Base-by-base conservation (phyloP, 1,139 yeast species). In the Suhomyces bokatorum region DNA sequence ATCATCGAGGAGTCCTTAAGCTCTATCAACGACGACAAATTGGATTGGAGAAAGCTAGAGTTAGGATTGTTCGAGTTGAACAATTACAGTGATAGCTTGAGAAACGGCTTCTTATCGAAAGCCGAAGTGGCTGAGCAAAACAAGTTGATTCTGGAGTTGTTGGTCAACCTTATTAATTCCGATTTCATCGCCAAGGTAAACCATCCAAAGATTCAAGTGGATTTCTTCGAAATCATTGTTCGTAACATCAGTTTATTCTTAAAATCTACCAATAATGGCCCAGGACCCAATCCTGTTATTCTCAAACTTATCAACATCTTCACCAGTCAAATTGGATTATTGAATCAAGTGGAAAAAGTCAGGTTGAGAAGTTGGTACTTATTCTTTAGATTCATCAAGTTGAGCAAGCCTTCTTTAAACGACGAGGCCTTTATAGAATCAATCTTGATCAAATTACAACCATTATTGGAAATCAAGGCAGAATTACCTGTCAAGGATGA, bases 351-450 rank as follows among this genome's bases (percentile, higher is more conserved):
- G 51, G 85, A 80, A 47, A 83, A 81, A 51, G 97, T 91, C 10
- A 82, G 91, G 56, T 75, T 83, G 47, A 81, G 98, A 63, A 77
- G 95, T 41, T 93, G 99, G 97, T 93, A 89, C 62, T 70, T 91
- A 51, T 87, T 93, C 55, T 85, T 85, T 58, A 79, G 96, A 60
- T 87, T 90, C 57, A 76, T 91, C 54, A 89, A 87, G 60, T 69
- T 85, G 39, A 84, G 93, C 2, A 86, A 83, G 59, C 89, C 91
- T 27, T 55, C 56, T 15, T 69, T 79, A 44, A 68, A 81, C 26
- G 75, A 80, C 27, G 66, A 60, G 40, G 49, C 58, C 8, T 64
- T 69, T 33, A 59, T 71, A 31, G 73, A 60, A 41, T 59, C 61
- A 60, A 45, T 81, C 68, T 56, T 73, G 61, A 47, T 67, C 59